These are phyloP conservation scores for Vaccinium macrocarpon DNA, from an alignment of 148 eudicot species.

Conservation along the genomic window DNA sequence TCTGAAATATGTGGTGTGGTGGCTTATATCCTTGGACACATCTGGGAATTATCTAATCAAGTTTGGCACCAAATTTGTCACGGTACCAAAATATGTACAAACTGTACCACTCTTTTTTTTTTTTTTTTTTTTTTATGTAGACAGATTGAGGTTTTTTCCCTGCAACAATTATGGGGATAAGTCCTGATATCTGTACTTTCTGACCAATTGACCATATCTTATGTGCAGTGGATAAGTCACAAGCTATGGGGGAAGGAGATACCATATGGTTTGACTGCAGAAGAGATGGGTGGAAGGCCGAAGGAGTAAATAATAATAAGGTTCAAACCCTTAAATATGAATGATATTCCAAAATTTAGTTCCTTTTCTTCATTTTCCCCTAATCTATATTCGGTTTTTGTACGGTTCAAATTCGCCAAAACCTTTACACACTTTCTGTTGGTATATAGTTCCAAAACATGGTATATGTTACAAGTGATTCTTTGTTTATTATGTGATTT, in stretches of 20 bases:
- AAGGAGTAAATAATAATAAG: not conserved
- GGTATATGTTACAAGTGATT: too few relatives aligned
- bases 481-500: too few relatives aligned
- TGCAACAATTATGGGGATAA: not conserved
- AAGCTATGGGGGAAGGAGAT: too few relatives aligned
- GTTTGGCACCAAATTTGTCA: not conserved
- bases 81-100: not conserved
- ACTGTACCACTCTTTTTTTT: constrained; percentile 14
- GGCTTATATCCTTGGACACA: not conserved
- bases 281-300: constrained; percentile 2
- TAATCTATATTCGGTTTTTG: not conserved
- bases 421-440: too few relatives aligned
- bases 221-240: constrained; percentile 12
- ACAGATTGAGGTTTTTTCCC: not conserved
- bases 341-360: not conserved
- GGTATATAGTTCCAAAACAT: too few relatives aligned
- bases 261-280: not conserved
- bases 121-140: not conserved
- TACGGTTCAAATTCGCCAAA: not conserved
- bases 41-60: not conserved
- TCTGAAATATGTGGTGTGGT: not conserved
- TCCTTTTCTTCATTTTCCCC: not conserved
- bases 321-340: not conserved
- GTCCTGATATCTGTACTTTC: constrained; percentile 6
- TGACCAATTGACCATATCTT: constrained; percentile 1